Conservation (phyloP, 1,284 basidiomycete species). For the Ustilago trichophora region DNA sequence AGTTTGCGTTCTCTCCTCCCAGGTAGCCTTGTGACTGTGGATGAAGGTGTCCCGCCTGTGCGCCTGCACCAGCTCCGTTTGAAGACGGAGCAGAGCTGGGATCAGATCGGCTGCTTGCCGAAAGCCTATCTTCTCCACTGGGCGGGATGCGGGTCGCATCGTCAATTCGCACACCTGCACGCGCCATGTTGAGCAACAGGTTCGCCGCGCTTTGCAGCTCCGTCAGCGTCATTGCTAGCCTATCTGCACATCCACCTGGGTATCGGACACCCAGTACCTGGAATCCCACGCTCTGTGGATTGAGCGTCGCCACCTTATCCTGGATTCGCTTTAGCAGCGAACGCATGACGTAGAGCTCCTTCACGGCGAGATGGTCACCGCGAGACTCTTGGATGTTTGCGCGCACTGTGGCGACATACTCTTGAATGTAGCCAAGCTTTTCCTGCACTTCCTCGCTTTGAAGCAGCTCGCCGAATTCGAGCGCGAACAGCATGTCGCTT, state of each 20-base stretch:
- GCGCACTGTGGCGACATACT: slow-evolving; percentile 35
- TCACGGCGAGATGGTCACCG: slow-evolving; percentile 41
- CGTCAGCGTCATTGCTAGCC: slow-evolving; percentile 32
- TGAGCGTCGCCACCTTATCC: slow-evolving; percentile 36
- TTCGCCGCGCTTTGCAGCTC: slow-evolving; percentile 40
- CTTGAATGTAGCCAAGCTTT: slow-evolving; percentile 39
- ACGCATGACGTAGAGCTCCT: slow-evolving; percentile 43
- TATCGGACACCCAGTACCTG: slow-evolving; percentile 39
- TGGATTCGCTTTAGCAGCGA: slow-evolving; percentile 41
- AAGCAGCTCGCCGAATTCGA: slow-evolving; percentile 25
- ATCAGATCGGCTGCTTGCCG: slow-evolving; percentile 13
- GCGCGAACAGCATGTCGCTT: slow-evolving; percentile 34
- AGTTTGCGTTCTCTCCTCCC: neutral
- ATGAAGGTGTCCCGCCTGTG: neutral
- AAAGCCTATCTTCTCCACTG: slow-evolving; percentile 13
- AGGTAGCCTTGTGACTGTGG: slow-evolving; percentile 8
- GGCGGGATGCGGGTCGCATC: slow-evolving; percentile 38
- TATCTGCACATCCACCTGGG: slow-evolving; percentile 34
- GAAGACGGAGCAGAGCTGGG: slow-evolving; percentile 16
- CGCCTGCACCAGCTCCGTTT: neutral
- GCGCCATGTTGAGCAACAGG: slow-evolving; percentile 40
- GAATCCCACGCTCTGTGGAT: slow-evolving; percentile 36
- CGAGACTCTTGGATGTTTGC: slow-evolving; percentile 43
- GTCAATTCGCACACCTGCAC: slow-evolving; percentile 37
- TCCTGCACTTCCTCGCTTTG: slow-evolving; percentile 32